Evolutionary conservation across 352 stramenopile genomes (phyloP), one percentile per base, ranked within the genome.

Genomic region (Thalassiosira hispida): DNA sequence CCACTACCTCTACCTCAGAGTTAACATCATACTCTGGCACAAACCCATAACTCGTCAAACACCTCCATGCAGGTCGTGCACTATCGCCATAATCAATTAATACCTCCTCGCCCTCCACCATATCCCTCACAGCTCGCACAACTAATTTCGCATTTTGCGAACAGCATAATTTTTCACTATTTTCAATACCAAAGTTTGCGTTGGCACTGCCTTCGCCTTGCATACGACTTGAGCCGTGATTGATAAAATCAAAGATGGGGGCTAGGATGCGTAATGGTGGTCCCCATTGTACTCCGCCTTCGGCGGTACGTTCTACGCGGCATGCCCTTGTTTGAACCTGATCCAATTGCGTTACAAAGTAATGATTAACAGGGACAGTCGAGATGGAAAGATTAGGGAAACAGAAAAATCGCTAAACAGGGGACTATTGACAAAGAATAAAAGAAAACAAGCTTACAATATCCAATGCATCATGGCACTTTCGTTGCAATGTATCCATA

Each of bases 231-330:
- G 67, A 82, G 6, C 60, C 81, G 79, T 93, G 87, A 68, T 93
- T 93, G 70, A 93, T 84, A 31, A 91, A 81, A 46, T 93, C 87
- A 74, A 93, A 93, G 0, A 93, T 68, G 6, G 87, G 87, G 16
- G 78, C 87, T 20, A 93, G 18, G 4, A 89, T 49, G 46, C 84
- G 70, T 23, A 92, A 35, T 14, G 75, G 56, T 23, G 72, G 69
- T 27, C 73, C 71, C 46, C 44, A 74, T 61, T 79, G 76, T 29
- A 63, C 61, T 3, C 64, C 80, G 65, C 77, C 74, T 59, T 74
- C 47, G 40, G 33, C 53, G 0, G 42, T 73, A 12, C 55, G 52
- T 25, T 82, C 73, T 16, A 86, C 52, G 4, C 84, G 71, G 66
- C 80, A 91, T 18, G 74, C 75, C 53, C 85, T 69, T 1, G 87